Base-by-base conservation (phyloP, 2,329 filamentous ascomycete species). In the Leptographium flavum region DNA sequence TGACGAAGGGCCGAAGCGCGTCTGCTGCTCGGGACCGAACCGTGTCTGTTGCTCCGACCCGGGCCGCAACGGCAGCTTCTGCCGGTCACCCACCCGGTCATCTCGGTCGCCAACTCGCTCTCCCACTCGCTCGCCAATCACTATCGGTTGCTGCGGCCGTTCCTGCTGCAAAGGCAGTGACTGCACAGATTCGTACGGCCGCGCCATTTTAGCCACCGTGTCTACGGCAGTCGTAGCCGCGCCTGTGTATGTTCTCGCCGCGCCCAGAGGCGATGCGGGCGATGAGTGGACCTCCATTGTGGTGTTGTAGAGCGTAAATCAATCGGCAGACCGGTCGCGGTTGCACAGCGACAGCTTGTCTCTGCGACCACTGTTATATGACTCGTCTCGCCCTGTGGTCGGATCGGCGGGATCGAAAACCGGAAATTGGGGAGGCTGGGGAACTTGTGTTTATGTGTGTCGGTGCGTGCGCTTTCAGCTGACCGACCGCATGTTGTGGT, bases 401-500 rank as follows among this genome's bases (percentile, higher is more conserved):
- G 21, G 35, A 39, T 11, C 22, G 23, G 37, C n/a, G 37, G 21
- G 22, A 36, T 35, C 23, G 10, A 14, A 35, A 13, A 27, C 15
- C 28, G 21, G 22, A 42, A 42, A 42, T 25, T 42, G 40, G 21
- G 40, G 40, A 27, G 40, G 40, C 22, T 42, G 40, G 40, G 39
- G 25, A 21, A 19, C 39, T 22, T 31, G 19, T 21, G 13, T 33
- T 32, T 27, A n/a, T n/a, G n/a, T n/a, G n/a, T n/a, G n/a, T 39
- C 9, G 23, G 8, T 30, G n/a, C 17, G 25, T 19, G 19, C 25
- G 9, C 9, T 23, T 30, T 14, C 23, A 40, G 38, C 38, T 40
- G 17, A 37, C 35, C 35, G 35, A 37, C 35, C 35, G 23, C 35
- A 37, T 37, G 35, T 25, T 37, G 2, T 28, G 25, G 37, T 39